Conservation (phyloP, 2,329 filamentous ascomycete species). For the Claviceps pusilla region DNA sequence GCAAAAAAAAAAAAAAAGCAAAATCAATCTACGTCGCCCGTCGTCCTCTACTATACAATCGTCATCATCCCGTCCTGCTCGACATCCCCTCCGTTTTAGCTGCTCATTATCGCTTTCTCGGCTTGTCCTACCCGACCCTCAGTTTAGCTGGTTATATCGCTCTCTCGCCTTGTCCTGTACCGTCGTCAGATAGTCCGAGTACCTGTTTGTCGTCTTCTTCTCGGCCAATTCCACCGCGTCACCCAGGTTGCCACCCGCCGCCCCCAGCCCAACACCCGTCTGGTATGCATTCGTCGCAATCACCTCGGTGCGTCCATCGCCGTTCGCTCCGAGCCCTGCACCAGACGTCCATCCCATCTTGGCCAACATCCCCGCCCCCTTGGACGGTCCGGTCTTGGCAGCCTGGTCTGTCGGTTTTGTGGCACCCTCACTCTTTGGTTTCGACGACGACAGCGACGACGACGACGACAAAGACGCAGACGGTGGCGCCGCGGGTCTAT, state of each 20-base stretch:
- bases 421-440: constrained; percentile 20
- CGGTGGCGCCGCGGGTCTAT: constrained; percentile 27
- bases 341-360: constrained; percentile 61
- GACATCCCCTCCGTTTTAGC: too few relatives aligned
- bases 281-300: constrained; percentile 51
- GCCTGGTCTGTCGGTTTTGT: constrained; percentile 7
- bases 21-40: too few relatives aligned
- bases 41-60: too few relatives aligned
- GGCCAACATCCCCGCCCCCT: constrained; percentile 51
- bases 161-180: constrained; percentile 53
- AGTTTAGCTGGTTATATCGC: constrained; percentile 42
- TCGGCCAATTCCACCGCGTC: constrained; percentile 51
- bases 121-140: constrained; percentile 33
- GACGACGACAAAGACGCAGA: neutral
- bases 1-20: too few relatives aligned
- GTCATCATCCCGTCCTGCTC: too few relatives aligned
- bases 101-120: constrained; percentile 41
- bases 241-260: constrained; percentile 53
- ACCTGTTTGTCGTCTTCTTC: constrained; percentile 43
- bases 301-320: constrained; percentile 46
- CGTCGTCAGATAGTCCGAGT: constrained; percentile 47
- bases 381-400: constrained; percentile 31
- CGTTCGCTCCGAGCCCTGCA: constrained; percentile 47
- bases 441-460: constrained; percentile 10
- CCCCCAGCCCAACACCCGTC: constrained; percentile 54